A percentile compares a stretch with the other conserved stretches of the same genome.
Evolutionary conservation across 768 basidiomycete species (phyloP).

Genomic region (Suillus weaverae): DNA sequence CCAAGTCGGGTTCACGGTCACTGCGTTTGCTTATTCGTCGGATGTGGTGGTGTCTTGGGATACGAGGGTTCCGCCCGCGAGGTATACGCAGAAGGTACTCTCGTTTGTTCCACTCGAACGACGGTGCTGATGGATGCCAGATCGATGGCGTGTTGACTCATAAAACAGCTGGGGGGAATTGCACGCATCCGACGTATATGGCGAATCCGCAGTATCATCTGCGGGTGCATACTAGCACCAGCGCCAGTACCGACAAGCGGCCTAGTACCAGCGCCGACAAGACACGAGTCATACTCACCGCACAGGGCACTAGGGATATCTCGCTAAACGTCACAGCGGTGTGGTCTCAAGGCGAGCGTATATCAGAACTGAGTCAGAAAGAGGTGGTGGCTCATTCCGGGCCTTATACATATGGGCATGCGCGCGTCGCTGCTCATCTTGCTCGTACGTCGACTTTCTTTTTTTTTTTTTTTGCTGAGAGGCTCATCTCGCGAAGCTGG

Average conservation of each 20-base stretch:
- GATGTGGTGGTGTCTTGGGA: constrained; percentile 46
- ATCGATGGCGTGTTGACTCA: constrained; percentile 60
- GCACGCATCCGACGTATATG: constrained; percentile 79
- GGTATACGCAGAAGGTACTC: constrained; percentile 39
- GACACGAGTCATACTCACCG: constrained; percentile 42
- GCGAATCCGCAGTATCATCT: constrained; percentile 87
- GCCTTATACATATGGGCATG: constrained; percentile 78
- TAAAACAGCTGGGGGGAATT: constrained; percentile 84
- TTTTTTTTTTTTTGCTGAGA: not conserved
- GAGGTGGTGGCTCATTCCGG: constrained; percentile 77
- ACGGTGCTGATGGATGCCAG: constrained; percentile 35
- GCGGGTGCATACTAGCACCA: constrained; percentile 44
- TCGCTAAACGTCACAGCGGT: constrained; percentile 73
- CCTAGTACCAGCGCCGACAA: constrained; percentile 24
- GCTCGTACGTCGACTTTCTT: constrained; percentile 41
- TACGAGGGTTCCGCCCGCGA: constrained; percentile 37
- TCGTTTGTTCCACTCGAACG: not conserved
- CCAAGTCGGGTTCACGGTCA: constrained; percentile 69
- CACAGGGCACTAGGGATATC: constrained; percentile 61
- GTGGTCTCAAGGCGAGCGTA: constrained; percentile 74
- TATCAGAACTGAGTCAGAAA: constrained; percentile 64
- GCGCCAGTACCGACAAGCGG: not conserved
- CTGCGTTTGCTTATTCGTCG: constrained; percentile 44
- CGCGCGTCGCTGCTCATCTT: constrained; percentile 52
- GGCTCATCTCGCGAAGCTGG: constrained; percentile 39